phyloP scores from a whole-genome alignment of 2,329 filamentous ascomycete species.

The Cladosporium sp. region DNA sequence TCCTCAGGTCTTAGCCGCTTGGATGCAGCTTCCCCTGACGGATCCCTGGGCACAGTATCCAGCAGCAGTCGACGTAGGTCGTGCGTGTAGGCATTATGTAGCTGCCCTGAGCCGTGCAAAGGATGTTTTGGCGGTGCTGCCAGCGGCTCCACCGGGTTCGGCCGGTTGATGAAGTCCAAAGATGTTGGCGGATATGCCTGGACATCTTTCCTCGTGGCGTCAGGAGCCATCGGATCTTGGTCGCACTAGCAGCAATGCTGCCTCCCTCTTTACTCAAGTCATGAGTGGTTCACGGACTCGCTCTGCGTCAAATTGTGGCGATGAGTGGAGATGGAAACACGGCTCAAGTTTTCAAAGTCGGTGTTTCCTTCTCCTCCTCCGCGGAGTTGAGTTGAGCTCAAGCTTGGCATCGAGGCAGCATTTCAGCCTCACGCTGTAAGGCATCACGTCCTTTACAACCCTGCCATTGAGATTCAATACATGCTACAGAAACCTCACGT shows the following conservation, averaged over 20 bases:
- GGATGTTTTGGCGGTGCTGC: conserved; percentile 28
- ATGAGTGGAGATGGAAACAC: neutral
- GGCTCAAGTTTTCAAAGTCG: conserved; percentile 1
- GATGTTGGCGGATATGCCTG: conserved; percentile 20
- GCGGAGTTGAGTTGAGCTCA: neutral
- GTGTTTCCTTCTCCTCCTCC: neutral
- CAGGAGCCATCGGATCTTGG: neutral
- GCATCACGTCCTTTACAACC: too few species aligned
- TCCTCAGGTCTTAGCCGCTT: conserved; percentile 23
- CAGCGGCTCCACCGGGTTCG: conserved; percentile 35
- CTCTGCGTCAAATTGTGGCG: neutral
- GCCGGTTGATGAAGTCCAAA: conserved; percentile 23
- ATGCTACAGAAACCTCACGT: too few species aligned
- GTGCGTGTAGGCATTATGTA: conserved; percentile 24
- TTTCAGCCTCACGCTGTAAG: too few species aligned
- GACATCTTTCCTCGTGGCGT: neutral
- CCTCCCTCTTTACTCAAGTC: neutral
- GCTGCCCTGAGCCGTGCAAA: conserved; percentile 28
- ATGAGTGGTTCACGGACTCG: neutral
- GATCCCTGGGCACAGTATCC: conserved; percentile 31
- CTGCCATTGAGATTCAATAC: too few species aligned
- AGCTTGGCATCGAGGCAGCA: neutral
- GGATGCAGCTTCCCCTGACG: conserved; percentile 27
- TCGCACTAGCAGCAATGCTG: conserved; percentile 5
- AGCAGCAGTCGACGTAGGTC: conserved; percentile 26